Evolutionary conservation across 495 filamentous ascomycete genomes (phyloP), one percentile per base, ranked within the genome.

Genomic region (Talaromyces borbonicus): DNA sequence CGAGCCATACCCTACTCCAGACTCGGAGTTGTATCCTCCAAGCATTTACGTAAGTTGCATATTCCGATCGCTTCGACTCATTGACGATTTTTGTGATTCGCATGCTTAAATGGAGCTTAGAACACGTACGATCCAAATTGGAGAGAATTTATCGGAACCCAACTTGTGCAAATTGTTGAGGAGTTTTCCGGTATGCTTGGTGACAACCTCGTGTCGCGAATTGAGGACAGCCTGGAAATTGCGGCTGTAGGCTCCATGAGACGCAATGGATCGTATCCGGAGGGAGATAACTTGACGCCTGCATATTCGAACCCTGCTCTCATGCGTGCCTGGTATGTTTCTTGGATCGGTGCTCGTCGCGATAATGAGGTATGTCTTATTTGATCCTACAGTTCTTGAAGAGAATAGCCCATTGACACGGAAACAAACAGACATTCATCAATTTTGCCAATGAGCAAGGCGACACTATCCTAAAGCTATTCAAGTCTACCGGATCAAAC

Each of bases 151-250:
- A 54, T 60, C 22, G 57, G 57, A 22, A 57, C 52, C 1, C 52
- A 60, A 29, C 55, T 60, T 5, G 50, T 60, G 12, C 57, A 60
- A 39, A 52, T 60, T 40, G 57, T 60, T 19, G 57, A 60, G 46
- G 57, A 60, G 35, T 60, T 60, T 33, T 55, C 57, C 2, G 50
- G 52, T 33, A 45, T 57, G 3, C 51, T 60, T 7, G 57, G 57
- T 0, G 19, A 40, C 3, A 43, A 33, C 15, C 46, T 60, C 0
- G 49, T 57, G n/a, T 24, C 40, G 15, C 49, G 46, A 20, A 60
- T 60, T 31, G 50, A 57, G 25, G 53, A 52, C 22, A 52, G 48
- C n/a, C 33, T 60, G 27, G 57, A 57, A 20, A 52, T 57, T 38
- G 55, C 56, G 36, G 57, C 57, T 26, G 47, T 60, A 14, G 57